phyloP scores from a whole-genome alignment of 2,329 filamentous ascomycete genomes.

The Fusarium sulawesiense region DNA sequence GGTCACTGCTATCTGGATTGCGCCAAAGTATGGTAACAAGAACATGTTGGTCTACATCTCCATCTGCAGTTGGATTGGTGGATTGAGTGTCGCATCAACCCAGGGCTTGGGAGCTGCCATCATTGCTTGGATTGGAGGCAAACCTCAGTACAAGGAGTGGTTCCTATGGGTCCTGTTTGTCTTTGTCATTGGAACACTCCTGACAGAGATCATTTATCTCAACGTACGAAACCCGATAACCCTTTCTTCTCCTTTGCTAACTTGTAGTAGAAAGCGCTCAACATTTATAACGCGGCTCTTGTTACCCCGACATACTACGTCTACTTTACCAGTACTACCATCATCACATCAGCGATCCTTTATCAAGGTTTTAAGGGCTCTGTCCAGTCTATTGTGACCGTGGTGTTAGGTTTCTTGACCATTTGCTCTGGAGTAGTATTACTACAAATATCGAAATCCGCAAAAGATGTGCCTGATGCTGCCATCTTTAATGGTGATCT shows the following conservation, averaged over 20 bases:
- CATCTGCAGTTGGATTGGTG: constrained; percentile 95
- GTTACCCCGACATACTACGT: constrained; percentile 99
- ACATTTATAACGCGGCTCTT: constrained; percentile 94
- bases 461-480: constrained; percentile 94
- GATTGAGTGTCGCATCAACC: constrained; percentile 92
- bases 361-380: constrained; percentile 96
- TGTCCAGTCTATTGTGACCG: constrained; percentile 81
- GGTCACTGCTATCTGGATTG: constrained; percentile 82
- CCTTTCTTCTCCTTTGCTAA: constrained; percentile 48
- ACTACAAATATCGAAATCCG: constrained; percentile 95
- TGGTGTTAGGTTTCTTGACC: constrained; percentile 91
- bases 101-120: constrained; percentile 94
- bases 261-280: constrained; percentile 86
- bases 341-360: constrained; percentile 90
- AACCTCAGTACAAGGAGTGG: constrained; percentile 95
- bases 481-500: constrained; percentile 93
- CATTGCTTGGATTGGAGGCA: constrained; percentile 83
- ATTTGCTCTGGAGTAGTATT: constrained; percentile 95
- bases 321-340: constrained; percentile 95
- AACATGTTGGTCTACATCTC: constrained; percentile 98
- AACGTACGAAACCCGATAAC: constrained; percentile 74
- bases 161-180: constrained; percentile 92
- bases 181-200: constrained; percentile 87
- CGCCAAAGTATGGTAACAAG: constrained; percentile 91
- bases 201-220: constrained; percentile 94